Evolutionary conservation across 345 rosid genomes (phyloP).

Genomic region (Brassica cretica): DNA sequence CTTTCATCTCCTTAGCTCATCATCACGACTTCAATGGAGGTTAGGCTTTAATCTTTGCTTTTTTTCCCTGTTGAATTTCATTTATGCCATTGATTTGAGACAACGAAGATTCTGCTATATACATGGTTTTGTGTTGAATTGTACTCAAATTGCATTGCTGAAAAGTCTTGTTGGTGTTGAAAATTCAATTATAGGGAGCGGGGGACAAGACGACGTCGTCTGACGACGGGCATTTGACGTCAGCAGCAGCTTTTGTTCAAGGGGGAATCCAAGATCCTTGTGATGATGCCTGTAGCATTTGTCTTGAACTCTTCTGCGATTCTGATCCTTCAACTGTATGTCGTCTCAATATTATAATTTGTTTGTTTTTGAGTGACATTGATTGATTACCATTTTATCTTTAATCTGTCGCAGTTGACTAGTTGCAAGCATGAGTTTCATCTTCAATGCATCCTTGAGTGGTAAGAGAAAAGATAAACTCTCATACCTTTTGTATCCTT

Average conservation of each 20-base stretch:
- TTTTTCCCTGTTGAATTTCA: background rate
- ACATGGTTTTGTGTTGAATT: background rate
- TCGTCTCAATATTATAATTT: background rate
- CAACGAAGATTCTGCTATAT: background rate
- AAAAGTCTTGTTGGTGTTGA: background rate
- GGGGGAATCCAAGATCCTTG: background rate
- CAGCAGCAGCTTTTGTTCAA: conserved; percentile 1
- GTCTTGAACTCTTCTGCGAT: background rate
- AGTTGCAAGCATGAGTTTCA: conserved; percentile 97
- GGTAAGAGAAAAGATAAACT: conserved; percentile 45
- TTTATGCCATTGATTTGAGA: conserved; percentile 5
- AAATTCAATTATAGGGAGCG: conserved; percentile 43
- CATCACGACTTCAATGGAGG: conserved; percentile 38
- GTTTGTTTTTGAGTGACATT: background rate
- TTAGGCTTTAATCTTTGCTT: conserved; percentile 27
- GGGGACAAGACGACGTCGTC: conserved; percentile 51
- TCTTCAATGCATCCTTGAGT: conserved; percentile 96
- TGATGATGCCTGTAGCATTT: background rate
- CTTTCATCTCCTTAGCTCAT: conserved; percentile 15
- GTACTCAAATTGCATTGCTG: background rate
- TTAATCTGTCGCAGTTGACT: conserved; percentile 49
- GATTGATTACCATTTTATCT: background rate
- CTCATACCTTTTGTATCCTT: background rate
- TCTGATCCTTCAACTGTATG: background rate
- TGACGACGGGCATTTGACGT: background rate